These are phyloP conservation scores for Pleodorina starrii DNA, from an alignment of 139 green algal genomes.

Conservation along the genomic window DNA sequence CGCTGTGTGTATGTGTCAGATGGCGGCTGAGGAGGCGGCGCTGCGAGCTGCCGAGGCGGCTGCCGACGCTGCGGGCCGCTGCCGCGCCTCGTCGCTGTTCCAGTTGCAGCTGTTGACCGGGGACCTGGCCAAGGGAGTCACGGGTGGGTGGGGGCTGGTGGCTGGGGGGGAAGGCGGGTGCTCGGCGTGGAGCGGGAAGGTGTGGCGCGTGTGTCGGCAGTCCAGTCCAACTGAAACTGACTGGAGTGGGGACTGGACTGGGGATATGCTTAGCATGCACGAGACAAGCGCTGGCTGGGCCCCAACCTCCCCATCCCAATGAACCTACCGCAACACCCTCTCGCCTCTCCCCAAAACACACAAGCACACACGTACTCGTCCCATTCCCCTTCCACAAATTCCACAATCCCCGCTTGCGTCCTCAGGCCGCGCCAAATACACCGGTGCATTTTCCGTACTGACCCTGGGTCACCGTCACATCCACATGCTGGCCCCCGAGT, in stretches of 20 bases:
- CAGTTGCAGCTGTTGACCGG: conserved; percentile 59
- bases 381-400: too few relatives aligned
- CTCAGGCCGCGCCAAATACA: conserved; percentile 49
- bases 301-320: too few relatives aligned
- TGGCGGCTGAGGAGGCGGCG: conserved; percentile 34
- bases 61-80: conserved; percentile 29
- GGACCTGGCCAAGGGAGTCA: conserved; percentile 65
- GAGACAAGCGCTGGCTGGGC: too few relatives aligned
- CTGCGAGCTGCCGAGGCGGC: conserved; percentile 39
- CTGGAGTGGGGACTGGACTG: too few relatives aligned
- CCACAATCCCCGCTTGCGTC: too few relatives aligned
- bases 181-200: neutral
- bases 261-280: too few relatives aligned
- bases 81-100: neutral
- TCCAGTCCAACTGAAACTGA: too few relatives aligned
- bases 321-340: too few relatives aligned
- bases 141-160: conserved; percentile 17
- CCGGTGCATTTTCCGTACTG: conserved; percentile 55
- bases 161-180: neutral
- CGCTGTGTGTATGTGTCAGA: neutral
- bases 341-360: too few relatives aligned
- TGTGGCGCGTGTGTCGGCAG: too few relatives aligned
- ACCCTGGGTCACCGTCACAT: conserved; percentile 70
- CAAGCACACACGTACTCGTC: too few relatives aligned
- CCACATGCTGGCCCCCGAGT: conserved; percentile 62